Conservation (phyloP, 2,329 filamentous ascomycete species). For the Dactylellina haptotyla region DNA sequence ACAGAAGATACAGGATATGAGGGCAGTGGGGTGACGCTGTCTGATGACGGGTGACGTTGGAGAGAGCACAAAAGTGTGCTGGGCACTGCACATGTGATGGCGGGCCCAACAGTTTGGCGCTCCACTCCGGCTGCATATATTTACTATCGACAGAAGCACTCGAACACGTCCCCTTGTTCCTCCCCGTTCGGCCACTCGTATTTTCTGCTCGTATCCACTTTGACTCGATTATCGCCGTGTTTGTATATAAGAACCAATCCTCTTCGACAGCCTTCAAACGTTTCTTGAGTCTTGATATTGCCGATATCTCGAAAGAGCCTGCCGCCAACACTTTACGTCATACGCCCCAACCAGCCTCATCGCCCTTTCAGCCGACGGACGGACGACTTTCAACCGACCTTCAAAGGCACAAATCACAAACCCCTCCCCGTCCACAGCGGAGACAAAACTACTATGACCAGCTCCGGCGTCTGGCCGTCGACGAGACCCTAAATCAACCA, state of each 20-base stretch:
- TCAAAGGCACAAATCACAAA: not conserved
- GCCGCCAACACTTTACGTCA: slow-evolving; percentile 20
- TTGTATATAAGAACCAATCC: too few species aligned
- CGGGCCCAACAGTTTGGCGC: not conserved
- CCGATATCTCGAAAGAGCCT: not conserved
- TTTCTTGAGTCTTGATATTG: not conserved
- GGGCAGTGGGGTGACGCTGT: not conserved
- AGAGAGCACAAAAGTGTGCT: not conserved
- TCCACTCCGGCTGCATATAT: too few species aligned
- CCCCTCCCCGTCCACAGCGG: not conserved
- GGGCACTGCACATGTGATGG: not conserved
- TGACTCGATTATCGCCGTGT: too few species aligned
- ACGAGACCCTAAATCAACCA: slow-evolving; percentile 9
- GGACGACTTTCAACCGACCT: not conserved
- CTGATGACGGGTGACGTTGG: slow-evolving; percentile 4
- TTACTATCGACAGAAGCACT: too few species aligned
- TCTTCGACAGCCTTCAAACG: not conserved
- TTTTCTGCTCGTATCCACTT: not conserved
- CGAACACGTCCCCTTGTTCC: not conserved
- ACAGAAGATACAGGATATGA: not conserved
- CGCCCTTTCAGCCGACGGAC: not conserved
- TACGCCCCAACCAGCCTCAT: not conserved
- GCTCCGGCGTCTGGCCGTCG: not conserved
- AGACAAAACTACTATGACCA: slow-evolving; percentile 13
- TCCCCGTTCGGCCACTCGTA: not conserved